Evolutionary conservation across 2,329 filamentous ascomycete species (phyloP), one percentile per base, ranked within the genome.

Genomic region (Exophiala lecanii-corni): DNA sequence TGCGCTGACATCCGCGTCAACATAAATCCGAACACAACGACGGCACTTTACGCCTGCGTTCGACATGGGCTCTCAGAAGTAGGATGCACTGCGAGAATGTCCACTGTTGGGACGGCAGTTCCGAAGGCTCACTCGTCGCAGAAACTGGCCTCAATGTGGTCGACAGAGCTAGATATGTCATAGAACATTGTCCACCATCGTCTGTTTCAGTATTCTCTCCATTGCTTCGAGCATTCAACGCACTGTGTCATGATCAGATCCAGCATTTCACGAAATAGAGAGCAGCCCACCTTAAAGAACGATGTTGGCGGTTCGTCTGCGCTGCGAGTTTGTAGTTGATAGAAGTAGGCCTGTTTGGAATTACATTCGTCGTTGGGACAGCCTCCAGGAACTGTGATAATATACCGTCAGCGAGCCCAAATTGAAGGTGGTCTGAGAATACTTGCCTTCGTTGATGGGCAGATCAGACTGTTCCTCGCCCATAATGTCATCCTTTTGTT

Each of bases 301-400:
- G 82, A 91, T 55, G 92, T 98, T 86, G 95, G 96, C 48, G 92
- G 92, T 74, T 98, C 92, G 69, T 98, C 92, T 39, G 92, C 92
- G 73, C 88, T 94, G 57, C 92, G 82, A 68, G 97, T 97, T 75
- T 98, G 92, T 57, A 97, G 81, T 73, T 95, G 88, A 72, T 89
- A 94, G 72, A 91, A 97, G 52, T 89, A 94, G 3, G 92, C 92
- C 70, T 88, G 81, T 48, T 80, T 76, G 51, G 88, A 88, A 59
- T 86, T 76, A 72, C 92, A 98, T 43, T 75, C 75, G 30, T 89
- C 81, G 50, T 81, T 81, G 18, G 86, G 81, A 65, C 92, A 98
- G 75, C 53, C 54, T 35, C 53, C 54, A 42, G 52, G 52, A 9
- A 56, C 54, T 56, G 18, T 36, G 16, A 20, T 12, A 15, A 25